Conservation (phyloP, 768 basidiomycete species). For the Suillus tomentosus region DNA sequence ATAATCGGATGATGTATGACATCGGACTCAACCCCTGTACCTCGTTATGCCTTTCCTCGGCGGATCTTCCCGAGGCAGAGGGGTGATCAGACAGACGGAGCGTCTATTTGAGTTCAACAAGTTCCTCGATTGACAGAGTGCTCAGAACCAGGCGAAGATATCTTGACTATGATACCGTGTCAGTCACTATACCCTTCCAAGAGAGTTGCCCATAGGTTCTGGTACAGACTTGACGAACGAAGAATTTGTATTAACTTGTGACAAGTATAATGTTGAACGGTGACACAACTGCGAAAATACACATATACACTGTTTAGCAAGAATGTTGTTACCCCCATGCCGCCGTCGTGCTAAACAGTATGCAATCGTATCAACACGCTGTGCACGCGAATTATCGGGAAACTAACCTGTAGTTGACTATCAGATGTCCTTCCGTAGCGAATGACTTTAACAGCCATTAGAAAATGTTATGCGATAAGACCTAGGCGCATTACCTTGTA, state of each 20-base stretch:
- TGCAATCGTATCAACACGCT: background rate
- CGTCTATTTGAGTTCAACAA: conserved; percentile 29
- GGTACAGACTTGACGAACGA: background rate
- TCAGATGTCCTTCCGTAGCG: conserved; percentile 84
- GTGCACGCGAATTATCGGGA: too few relatives aligned
- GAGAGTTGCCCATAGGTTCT: background rate
- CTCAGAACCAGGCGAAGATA: conserved; percentile 34
- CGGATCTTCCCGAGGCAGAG: conserved; percentile 27
- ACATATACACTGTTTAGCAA: background rate
- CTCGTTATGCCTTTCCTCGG: conserved; percentile 34
- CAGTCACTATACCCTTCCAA: background rate
- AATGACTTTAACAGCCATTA: conserved; percentile 58
- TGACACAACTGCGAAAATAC: background rate
- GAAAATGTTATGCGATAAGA: background rate
- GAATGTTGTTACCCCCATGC: conserved; percentile 58
- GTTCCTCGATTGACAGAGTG: conserved; percentile 30
- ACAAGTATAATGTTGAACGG: background rate
- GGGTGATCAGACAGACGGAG: conserved; percentile 31
- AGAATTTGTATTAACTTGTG: conserved; percentile 2
- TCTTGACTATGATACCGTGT: conserved; percentile 35
- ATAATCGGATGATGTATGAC: conserved; percentile 36
- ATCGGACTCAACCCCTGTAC: conserved; percentile 35
- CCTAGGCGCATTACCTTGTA: conserved; percentile 50
- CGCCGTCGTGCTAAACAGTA: conserved; percentile 51
- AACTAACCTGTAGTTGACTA: conserved; percentile 86